Evolutionary conservation across 257 asterid species (phyloP), one percentile per base, ranked within the genome.

Genomic region (Rehmannia glutinosa): DNA sequence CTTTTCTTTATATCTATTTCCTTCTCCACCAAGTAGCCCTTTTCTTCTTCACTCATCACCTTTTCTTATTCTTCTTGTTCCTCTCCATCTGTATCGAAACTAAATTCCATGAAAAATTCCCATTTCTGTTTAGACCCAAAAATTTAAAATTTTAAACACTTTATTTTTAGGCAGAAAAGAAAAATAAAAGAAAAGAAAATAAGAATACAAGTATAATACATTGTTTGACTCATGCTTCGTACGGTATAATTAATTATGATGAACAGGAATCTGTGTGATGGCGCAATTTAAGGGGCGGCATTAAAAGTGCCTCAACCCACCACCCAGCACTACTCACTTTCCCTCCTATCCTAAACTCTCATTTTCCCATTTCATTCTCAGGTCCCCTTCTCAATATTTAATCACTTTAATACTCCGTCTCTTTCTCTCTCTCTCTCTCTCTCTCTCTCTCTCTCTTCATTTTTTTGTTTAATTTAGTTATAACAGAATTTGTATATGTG

Each of bases 251-350:
- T 20, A 64, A 69, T 69, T 50, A 75, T 32, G 74, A 69, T 58
- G 57, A 57, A 67, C 28, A 57, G 59, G 69, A 72, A 53, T 75
- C 58, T 73, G 19, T 62, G 50, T 57, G 71, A 50, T 73, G 85
- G 82, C 91, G 86, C 78, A 81, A 81, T 77, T 87, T 75, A 75
- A 68, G 78, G 78, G 66, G 61, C 58, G 67, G 58, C 79, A 71
- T 66, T 74, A 77, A 80, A 73, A 70, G 36, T 70, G 80, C 56
- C 71, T 66, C 60, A 62, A 52, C 57, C 32, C 64, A 60, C 69
- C 77, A 47, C 52, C 76, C 73, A 66, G 33, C 80, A 73, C 61
- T 69, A 42, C 78, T 35, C 62, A 39, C 69, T 66, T 52, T 73
- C 42, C 36, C 23, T 24, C 53, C 20, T 13, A 28, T 32, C 7